Percentiles rank a stretch among this genome's conserved stretches.
Conservation (phyloP, 495 filamentous ascomycete species). For the Xylaria nigripes region DNA sequence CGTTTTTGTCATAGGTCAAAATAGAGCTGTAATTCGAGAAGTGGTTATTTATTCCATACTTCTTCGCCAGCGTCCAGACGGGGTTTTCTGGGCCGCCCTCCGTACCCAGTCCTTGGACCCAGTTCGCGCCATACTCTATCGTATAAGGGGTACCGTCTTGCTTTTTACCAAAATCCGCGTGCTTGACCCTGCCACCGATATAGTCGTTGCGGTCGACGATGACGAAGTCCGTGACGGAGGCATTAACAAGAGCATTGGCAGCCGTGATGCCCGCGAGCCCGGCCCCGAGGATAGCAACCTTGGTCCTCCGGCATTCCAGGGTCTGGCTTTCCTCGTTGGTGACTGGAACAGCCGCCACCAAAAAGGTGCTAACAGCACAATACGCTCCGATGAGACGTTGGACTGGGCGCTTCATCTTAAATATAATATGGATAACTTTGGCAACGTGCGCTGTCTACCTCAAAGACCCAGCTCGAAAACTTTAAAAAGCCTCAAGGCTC, state of each 20-base stretch:
- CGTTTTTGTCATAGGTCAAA: constrained; percentile 50
- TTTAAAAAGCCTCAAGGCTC: too few species aligned
- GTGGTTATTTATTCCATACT: constrained; percentile 53
- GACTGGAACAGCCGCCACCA: constrained; percentile 7
- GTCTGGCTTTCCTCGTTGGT: neutral
- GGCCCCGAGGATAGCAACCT: constrained; percentile 45
- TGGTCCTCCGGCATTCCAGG: constrained; percentile 28
- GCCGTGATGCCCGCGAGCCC: constrained; percentile 64
- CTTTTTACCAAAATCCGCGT: constrained; percentile 51
- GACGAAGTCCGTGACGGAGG: constrained; percentile 58
- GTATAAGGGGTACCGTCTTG: constrained; percentile 46
- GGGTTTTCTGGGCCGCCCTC: constrained; percentile 56
- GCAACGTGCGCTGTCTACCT: neutral
- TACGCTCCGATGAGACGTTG: constrained; percentile 6
- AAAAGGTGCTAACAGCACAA: constrained; percentile 11
- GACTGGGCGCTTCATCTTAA: constrained; percentile 13
- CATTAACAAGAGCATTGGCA: constrained; percentile 58
- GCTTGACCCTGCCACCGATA: constrained; percentile 53
- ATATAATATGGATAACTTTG: neutral
- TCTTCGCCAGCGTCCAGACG: constrained; percentile 59
- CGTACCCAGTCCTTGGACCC: constrained; percentile 62
- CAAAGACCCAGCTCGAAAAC: neutral
- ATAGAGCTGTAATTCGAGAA: constrained; percentile 57
- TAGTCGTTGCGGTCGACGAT: constrained; percentile 59
- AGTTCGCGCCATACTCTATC: constrained; percentile 64